These are phyloP conservation scores for Gossypium longicalyx DNA, from an alignment of 345 rosid species.

Conservation along the genomic window DNA sequence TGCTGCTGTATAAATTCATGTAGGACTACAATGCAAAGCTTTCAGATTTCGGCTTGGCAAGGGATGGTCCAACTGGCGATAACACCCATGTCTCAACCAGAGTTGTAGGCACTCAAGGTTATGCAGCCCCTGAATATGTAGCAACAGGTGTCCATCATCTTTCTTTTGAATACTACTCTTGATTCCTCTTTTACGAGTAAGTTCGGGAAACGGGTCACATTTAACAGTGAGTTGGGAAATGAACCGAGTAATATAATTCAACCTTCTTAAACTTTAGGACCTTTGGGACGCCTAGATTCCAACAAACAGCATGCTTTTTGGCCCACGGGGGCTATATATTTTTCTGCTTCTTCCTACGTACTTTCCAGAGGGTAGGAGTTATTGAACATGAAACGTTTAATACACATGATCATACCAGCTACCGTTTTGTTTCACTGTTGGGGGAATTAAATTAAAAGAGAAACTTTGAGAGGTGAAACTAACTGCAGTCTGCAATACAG, in stretches of 20 bases:
- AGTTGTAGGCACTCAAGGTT: conserved; percentile 83
- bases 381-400: neutral
- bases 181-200: neutral
- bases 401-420: neutral
- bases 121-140: conserved; percentile 90
- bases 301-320: neutral
- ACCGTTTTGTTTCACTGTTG: neutral
- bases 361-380: neutral
- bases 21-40: conserved; percentile 78
- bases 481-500: neutral
- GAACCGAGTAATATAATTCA: neutral
- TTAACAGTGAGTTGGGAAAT: neutral
- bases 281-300: neutral
- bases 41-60: conserved; percentile 92
- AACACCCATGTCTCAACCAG: conserved; percentile 86
- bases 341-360: neutral
- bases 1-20: neutral
- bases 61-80: conserved; percentile 89
- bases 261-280: neutral
- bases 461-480: neutral
- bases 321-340: neutral
- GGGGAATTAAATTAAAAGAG: neutral
- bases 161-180: neutral
- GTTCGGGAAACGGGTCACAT: neutral
- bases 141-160: conserved; percentile 59